phyloP scores from a whole-genome alignment of 352 stramenopile genomes.

The Saprolegnia parasitica region DNA sequence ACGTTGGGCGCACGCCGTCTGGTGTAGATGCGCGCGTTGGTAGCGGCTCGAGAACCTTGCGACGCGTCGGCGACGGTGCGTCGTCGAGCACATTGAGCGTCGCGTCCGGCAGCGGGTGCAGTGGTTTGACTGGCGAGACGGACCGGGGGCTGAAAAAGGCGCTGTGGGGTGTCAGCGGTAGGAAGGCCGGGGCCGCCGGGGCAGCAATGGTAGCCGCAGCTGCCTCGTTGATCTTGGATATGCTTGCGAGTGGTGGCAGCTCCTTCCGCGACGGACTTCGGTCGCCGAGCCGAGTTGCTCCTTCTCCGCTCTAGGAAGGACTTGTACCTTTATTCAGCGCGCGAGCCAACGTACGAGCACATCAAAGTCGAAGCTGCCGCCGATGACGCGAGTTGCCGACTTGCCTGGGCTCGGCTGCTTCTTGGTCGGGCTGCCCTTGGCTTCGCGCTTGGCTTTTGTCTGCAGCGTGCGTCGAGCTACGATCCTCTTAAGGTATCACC shows the following conservation, averaged over 20 bases:
- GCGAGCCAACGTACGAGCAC: background rate
- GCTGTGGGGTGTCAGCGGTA: background rate
- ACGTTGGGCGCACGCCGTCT: no score
- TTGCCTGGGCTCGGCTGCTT: background rate
- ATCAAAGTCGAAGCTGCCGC: background rate
- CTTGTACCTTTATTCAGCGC: background rate
- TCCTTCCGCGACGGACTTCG: background rate
- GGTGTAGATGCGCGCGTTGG: no score
- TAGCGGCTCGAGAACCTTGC: no score
- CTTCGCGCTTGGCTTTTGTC: conserved; percentile 9
- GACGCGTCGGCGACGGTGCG: background rate
- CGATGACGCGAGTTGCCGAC: background rate
- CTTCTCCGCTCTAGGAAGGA: background rate
- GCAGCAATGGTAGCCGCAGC: background rate
- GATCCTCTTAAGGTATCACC: background rate
- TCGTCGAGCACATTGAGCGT: background rate
- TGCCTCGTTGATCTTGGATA: background rate
- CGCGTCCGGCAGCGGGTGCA: background rate
- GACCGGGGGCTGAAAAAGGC: background rate
- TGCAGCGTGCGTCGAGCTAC: conserved; percentile 20
- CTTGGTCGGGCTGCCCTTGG: conserved; percentile 5
- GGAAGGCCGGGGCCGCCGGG: background rate
- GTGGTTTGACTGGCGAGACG: background rate
- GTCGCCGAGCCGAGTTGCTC: background rate
- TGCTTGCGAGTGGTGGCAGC: conserved; percentile 2